phyloP scores from a whole-genome alignment of 768 basidiomycete species.

The Rossbeevera mucosa region DNA sequence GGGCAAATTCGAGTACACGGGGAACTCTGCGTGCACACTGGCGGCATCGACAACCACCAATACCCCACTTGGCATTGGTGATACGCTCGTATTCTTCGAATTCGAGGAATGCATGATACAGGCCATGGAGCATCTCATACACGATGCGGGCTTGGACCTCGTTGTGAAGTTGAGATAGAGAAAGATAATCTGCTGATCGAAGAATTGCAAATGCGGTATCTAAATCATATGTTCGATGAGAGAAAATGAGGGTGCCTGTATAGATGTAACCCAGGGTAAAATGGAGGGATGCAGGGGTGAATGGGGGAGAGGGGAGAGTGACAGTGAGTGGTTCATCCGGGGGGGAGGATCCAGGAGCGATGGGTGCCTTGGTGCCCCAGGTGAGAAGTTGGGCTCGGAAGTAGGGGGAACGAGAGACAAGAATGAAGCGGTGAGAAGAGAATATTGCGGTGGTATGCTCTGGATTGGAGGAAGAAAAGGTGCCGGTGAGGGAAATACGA shows the following conservation, averaged over 20 bases:
- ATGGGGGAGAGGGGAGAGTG: conserved; percentile 83
- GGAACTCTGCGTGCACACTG: conserved; percentile 80
- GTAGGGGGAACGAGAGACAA: conserved; percentile 85
- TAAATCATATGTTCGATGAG: conserved; percentile 89
- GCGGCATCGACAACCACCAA: conserved; percentile 77
- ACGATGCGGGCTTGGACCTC: conserved; percentile 83
- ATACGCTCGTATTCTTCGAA: conserved; percentile 76
- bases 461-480: conserved; percentile 57
- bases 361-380: conserved; percentile 45
- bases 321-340: conserved; percentile 52
- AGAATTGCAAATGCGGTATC: conserved; percentile 88
- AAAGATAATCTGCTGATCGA: conserved; percentile 76
- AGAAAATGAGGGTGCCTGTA: conserved; percentile 90
- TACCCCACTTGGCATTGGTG: conserved; percentile 75
- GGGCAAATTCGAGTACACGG: conserved; percentile 77
- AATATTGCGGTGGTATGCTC: conserved; percentile 79
- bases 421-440: conserved; percentile 88
- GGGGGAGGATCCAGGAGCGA: conserved; percentile 20
- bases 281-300: conserved; percentile 90
- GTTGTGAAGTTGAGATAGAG: conserved; percentile 62
- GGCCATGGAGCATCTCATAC: conserved; percentile 86
- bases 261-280: conserved; percentile 95
- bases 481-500: conserved; percentile 70
- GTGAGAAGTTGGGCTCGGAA: conserved; percentile 77
- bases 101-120: conserved; percentile 78